Evolutionary conservation across 768 basidiomycete genomes (phyloP).

Genomic region (Sutorius australiensis): DNA sequence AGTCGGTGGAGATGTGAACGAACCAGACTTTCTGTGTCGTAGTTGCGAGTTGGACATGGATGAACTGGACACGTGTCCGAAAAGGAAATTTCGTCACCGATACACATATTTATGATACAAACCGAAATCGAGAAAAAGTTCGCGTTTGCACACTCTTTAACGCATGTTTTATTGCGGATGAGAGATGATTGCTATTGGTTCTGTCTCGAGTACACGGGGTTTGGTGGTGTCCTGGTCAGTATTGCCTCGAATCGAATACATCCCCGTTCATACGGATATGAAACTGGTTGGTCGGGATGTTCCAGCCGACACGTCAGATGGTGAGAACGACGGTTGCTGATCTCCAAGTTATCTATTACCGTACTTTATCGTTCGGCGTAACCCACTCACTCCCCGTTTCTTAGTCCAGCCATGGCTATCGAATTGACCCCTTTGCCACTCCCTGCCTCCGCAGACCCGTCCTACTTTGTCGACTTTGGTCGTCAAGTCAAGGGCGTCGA

Average conservation of each 20-base stretch:
- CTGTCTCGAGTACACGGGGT: not conserved
- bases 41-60: conserved; percentile 1
- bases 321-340: not conserved
- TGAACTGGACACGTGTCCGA: not conserved
- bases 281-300: not conserved
- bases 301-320: conserved; percentile 1
- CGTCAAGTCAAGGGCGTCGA: conserved; percentile 71
- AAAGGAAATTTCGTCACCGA: conserved; percentile 11
- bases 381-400: not conserved
- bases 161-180: conserved; percentile 4
- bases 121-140: not conserved
- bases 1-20: not conserved
- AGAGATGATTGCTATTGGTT: conserved; percentile 8
- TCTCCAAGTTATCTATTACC: too few species aligned
- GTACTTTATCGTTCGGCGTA: not conserved
- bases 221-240: not conserved
- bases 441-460: conserved; percentile 67
- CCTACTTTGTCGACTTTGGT: conserved; percentile 69
- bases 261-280: too few species aligned
- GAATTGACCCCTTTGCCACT: conserved; percentile 63
- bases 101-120: not conserved
- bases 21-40: conserved; percentile 23
- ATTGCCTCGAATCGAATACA: too few species aligned
- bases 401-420: conserved; percentile 51
- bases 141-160: not conserved